Base-by-base conservation (phyloP, 148 eudicot genomes). In the Beta vulgaris region DNA sequence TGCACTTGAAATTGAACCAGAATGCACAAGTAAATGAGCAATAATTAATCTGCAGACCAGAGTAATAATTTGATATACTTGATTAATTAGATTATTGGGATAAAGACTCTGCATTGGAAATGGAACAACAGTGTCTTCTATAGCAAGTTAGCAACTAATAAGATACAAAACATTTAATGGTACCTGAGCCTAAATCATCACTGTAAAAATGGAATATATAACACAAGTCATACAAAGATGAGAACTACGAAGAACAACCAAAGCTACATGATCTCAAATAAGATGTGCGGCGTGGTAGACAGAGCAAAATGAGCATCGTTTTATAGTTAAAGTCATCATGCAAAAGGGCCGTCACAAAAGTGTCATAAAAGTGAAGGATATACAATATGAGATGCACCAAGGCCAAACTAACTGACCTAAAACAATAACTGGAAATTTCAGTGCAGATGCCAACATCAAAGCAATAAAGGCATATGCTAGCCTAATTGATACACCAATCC, bases 1-100 rank as follows among this genome's bases (percentile, higher is more conserved):
- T 44, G 85, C 91, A 73, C 72, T 86, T 36, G 90, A 83, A 62
- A 97, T n/a, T 90, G 77, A 95, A 88, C 97, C 97, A 95, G 75
- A 72, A 81, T 40, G 98, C 96, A 78, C 92, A 92, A 21, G 91
- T 78, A 81, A 90, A 95, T 34, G 87, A 82, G 28, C 91, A 96
- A 75, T 84, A 83, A 81, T 84, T 87, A 25, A 95, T 86, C 98
- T 95, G 85, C 80, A 83, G 23, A 61, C 34, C 63, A 68, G 26
- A 77, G 62, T 8, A 71, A 57, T 14, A 23, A 67, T 78, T 69
- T 68, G 55, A 72, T 66, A 68, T 46, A 49, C 62, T 37, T 1
- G 35, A 35, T 26, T 34, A 34, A 35, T n/a, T n/a, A n/a, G n/a
- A 35, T 29, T 23, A 46, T 16, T 44, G 11, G 66, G 2, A 23